A percentile compares a stretch with the other conserved stretches of the same genome.
Evolutionary conservation across 495 filamentous ascomycete genomes (phyloP).

Genomic region (Barbatosphaeria neglecta): DNA sequence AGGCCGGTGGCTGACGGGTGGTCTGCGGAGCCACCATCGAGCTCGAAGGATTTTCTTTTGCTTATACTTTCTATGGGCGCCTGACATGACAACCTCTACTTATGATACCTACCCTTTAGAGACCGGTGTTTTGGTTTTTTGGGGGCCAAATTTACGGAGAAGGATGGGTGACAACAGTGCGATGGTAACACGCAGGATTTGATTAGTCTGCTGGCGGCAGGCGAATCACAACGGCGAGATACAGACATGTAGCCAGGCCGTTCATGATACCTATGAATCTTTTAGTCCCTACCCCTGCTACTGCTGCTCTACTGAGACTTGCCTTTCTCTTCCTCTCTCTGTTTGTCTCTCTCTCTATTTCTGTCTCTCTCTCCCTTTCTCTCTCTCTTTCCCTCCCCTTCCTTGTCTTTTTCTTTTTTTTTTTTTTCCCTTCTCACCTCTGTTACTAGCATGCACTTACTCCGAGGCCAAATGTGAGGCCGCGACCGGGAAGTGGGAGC

Average conservation of each 20-base stretch:
- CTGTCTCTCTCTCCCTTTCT: too few species aligned
- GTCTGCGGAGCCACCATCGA: not conserved
- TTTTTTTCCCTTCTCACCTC: too few species aligned
- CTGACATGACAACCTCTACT: too few species aligned
- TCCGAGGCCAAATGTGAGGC: too few species aligned
- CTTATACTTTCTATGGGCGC: not conserved
- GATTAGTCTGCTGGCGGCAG: not conserved
- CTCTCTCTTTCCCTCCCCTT: too few species aligned
- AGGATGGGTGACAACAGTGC: not conserved
- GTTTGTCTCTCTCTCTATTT: too few species aligned
- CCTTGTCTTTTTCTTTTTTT: not conserved
- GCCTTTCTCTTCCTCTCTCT: too few species aligned
- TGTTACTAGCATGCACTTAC: too few species aligned
- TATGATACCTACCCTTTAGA: not conserved
- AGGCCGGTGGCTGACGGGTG: not conserved
- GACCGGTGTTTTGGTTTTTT: not conserved
- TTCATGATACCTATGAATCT: too few species aligned
- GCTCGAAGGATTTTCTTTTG: not conserved
- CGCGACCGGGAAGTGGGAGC: too few species aligned
- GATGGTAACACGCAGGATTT: not conserved
- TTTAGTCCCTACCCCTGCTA: too few species aligned
- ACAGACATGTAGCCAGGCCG: not conserved
- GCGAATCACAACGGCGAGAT: not conserved
- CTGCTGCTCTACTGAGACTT: too few species aligned
- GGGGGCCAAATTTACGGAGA: not conserved